Base-by-base conservation (phyloP, 179 eudicot species). In the Vitellaria paradoxa region DNA sequence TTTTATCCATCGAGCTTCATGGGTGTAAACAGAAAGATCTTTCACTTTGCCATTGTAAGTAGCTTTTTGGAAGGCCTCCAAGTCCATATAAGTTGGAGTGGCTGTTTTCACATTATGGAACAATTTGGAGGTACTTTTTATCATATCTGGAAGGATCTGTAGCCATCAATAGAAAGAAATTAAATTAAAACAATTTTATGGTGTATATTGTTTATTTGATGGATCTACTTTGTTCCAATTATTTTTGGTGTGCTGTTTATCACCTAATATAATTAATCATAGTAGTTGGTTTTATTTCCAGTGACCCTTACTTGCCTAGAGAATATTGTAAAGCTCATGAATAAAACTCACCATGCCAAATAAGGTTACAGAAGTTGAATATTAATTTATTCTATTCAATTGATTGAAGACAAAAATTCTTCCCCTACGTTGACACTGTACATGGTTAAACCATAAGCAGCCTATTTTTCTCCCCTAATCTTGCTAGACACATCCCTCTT, bases 1-100 rank as follows among this genome's bases (percentile, higher is more conserved):
- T 80, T 93, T 94, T 76, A 90, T 69, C 97, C 91, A 94, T 73
- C 98, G 91, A 68, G 91, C 85, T 82, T 93, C 94, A 73, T 94
- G 92, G 70, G 92, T 91, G 81, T 80, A 83, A 46, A 65, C 61
- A 50, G 97, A 91, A 70, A 93, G 81, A 82, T 94, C 98, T 77
- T 87, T 87, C 72, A 89, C 97, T 64, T 80, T 87, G 18, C 92
- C 93, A 63, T 77, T 72, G 52, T 26, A 66, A 75, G 37, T 76
- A 65, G 85, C 86, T 77, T 88, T 88, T 57, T 81, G 88, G 78
- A 94, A 91, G 81, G 89, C 80, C 67, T 89, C 93, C 73, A 91
- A 78, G 74, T 88, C 88, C 80, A 75, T 83, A 76, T 94, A 93
- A 63, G 86, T 68, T 69, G 83, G 82, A 62, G 83, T 73, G n/a